Evolutionary conservation across 306 rosid genomes (phyloP), one percentile per base, ranked within the genome.

Genomic region (Abrus pulchellus): DNA sequence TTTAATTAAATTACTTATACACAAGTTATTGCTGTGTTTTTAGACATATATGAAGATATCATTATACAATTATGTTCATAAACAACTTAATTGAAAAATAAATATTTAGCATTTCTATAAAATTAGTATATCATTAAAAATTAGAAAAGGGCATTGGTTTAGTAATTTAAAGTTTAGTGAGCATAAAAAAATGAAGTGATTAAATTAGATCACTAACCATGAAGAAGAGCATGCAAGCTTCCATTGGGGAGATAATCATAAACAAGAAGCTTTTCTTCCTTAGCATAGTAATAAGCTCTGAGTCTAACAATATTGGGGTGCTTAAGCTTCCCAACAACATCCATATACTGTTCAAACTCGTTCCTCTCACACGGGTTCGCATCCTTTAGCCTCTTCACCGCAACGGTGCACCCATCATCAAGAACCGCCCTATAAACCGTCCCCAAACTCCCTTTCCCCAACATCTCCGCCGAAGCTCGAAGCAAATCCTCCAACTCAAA

Each of bases 401-500:
- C 99, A 50, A 95, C 97, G 0, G 93, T 85, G 44, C 82, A 63
- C 0, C 99, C 96, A 43, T 92, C 99, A 60, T 95, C 99, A 0
- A 95, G 90, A 72, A 90, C 94, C 2, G 98, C 99, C 78, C 84
- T 84, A 41, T 95, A 95, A n/a, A 95, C 97, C 29, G 97, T 95
- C 64, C 99, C 99, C 80, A 95, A 84, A 86, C 98, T 85, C 14
- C 99, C 99, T 75, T 95, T 95, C 57, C 99, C 99, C 1, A 95
- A 84, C 98, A 95, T 93, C 90, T 95, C 99, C 13, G 99, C 99
- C 70, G 99, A 95, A 0, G 99, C 98, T 33, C 93, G 69, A 45
- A 95, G 92, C 88, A 95, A 82, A 78, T 95, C 98, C 74, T 95
- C 99, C 2, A 95, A 91, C 97, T 95, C 99, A 80, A 95, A 95